These are phyloP conservation scores for Venustampulla echinocandica DNA, from an alignment of 495 filamentous ascomycete species.

Conservation along the genomic window DNA sequence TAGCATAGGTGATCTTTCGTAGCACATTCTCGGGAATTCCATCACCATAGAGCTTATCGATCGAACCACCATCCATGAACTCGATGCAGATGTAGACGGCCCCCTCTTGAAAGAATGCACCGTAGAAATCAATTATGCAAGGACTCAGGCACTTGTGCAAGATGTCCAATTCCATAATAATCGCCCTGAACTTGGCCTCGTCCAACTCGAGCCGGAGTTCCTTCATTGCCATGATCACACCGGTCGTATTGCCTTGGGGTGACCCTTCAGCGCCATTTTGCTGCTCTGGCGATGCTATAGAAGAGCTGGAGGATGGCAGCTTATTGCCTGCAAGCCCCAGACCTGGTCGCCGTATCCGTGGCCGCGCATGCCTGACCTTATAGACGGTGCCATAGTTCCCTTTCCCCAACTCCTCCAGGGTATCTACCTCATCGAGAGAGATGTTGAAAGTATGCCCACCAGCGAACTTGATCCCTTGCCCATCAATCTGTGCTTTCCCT, in stretches of 20 bases:
- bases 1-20: constrained; percentile 85
- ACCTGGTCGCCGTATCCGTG: constrained; percentile 68
- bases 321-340: constrained; percentile 47
- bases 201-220: constrained; percentile 96
- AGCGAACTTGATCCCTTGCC: constrained; percentile 84
- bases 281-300: constrained; percentile 13
- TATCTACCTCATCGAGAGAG: constrained; percentile 92
- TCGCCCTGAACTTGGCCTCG: constrained; percentile 91
- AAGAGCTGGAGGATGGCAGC: constrained; percentile 24
- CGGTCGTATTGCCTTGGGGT: constrained; percentile 35
- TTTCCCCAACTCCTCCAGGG: constrained; percentile 90
- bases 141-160: constrained; percentile 91
- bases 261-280: constrained; percentile 12
- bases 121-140: constrained; percentile 97
- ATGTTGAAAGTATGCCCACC: constrained; percentile 86
- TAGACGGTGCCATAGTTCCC: constrained; percentile 98
- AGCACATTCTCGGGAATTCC: constrained; percentile 85
- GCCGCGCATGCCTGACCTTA: constrained; percentile 82
- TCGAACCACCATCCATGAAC: constrained; percentile 98
- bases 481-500: constrained; percentile 82
- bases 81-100: constrained; percentile 99
- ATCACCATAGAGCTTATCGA: constrained; percentile 92
- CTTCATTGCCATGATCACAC: constrained; percentile 96
- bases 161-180: constrained; percentile 97
- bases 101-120: constrained; percentile 97